Evolutionary conservation across 1,284 basidiomycete genomes (phyloP), one percentile per base, ranked within the genome.

Genomic region (Ganoderma sp.): DNA sequence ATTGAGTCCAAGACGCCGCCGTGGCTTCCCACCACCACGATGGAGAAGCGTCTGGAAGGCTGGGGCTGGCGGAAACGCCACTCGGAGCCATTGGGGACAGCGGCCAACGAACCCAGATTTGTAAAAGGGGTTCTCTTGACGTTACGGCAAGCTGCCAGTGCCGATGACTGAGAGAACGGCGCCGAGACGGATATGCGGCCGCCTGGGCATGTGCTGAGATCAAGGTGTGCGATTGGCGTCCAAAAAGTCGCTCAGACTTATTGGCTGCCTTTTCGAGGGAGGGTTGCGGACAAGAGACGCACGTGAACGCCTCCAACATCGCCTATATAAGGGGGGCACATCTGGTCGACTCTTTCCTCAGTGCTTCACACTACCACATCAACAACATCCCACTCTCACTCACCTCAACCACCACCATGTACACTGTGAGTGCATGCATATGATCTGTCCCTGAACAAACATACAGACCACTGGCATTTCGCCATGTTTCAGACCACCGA

Each of bases 401-500:
- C 56, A 58, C 28, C 62, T 52, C 37, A 43, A 28, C 28, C 25
- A 42, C 37, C 65, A 69, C 42, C 60, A 73, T 73, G 71, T 63
- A 65, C 68, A 32, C 69, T 50, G 71, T 73, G 64, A 66, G 71
- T 73, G 8, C 9, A n/a, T 17, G 34, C 15, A 37, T 34, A 25
- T 39, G 50, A 17, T 15, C 14, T 7, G 4, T 6, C 28, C 32
- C 17, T 1, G 9, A 15, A 39, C 22, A n/a, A n/a, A 25, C 5
- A 3, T 57, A 6, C 39, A 45, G 4, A 43, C n/a, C 17, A 39
- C 10, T 39, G 37, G 37, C 37, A 19, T n/a, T 41, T 25, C 19
- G 43, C 61, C 15, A 15, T 61, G 19, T 43, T 19, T 48, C 64
- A 85, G 84, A 81, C 75, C 75, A 79, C 77, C 74, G 77, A 81